Evolutionary conservation across 495 filamentous ascomycete genomes (phyloP).

Genomic region (Daldinia concentrica): DNA sequence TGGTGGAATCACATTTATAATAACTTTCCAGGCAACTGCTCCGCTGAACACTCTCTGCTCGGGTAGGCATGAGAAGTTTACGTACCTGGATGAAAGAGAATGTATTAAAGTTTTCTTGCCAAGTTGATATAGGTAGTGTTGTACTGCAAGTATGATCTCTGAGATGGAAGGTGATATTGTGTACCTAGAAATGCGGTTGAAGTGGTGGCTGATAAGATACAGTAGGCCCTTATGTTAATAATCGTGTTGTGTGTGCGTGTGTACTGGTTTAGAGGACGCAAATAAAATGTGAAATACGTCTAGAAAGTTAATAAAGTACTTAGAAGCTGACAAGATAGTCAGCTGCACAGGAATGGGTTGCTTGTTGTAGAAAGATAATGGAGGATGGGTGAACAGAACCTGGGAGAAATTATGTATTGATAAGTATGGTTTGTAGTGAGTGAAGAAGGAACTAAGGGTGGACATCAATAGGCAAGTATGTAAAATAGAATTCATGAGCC

Average conservation of each 20-base stretch:
- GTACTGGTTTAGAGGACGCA: background rate
- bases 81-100: background rate
- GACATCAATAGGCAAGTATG: background rate
- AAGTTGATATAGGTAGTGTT: background rate
- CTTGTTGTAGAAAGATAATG: background rate
- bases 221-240: background rate
- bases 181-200: background rate
- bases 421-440: background rate
- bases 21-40: background rate
- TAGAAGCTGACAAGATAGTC: background rate
- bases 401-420: background rate
- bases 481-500: background rate
- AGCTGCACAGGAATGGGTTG: background rate
- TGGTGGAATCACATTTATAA: background rate
- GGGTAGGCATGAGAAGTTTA: background rate
- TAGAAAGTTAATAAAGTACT: background rate
- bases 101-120: background rate
- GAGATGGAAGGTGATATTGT: background rate
- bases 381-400: background rate
- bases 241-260: background rate
- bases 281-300: background rate
- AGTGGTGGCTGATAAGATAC: background rate
- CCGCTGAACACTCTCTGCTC: background rate
- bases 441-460: background rate
- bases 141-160: background rate